Percentiles rank a stretch among this genome's conserved stretches.
Evolutionary conservation across 495 filamentous ascomycete species (phyloP).

Genomic region (Pyrenula massariospora): DNA sequence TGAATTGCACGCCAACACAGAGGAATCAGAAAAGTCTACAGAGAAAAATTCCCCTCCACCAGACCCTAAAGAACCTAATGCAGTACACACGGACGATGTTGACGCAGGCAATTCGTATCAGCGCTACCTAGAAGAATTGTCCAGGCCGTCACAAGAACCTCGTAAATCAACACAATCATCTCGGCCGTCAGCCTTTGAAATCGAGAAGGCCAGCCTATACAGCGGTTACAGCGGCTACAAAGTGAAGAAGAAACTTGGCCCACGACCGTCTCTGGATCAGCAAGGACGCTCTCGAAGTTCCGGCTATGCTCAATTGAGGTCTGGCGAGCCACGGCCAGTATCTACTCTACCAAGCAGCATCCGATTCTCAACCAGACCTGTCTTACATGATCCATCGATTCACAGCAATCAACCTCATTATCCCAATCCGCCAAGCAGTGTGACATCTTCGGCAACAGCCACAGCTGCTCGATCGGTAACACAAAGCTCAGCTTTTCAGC

Average conservation of each 20-base stretch:
- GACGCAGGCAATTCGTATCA: background rate
- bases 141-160: constrained; percentile 13
- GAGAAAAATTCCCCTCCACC: background rate
- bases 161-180: constrained; percentile 53
- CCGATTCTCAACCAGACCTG: constrained; percentile 20
- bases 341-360: constrained; percentile 51
- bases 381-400: constrained; percentile 15
- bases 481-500: constrained; percentile 19
- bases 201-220: constrained; percentile 36
- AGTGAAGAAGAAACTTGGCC: constrained; percentile 72
- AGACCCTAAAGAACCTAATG: background rate
- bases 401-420: constrained; percentile 4
- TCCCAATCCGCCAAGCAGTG: constrained; percentile 16
- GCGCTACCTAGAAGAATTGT: background rate
- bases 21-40: background rate
- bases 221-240: constrained; percentile 42
- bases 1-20: background rate
- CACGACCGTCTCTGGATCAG: constrained; percentile 64
- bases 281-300: constrained; percentile 54
- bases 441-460: constrained; percentile 17
- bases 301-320: constrained; percentile 23
- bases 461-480: background rate
- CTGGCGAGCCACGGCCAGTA: constrained; percentile 51
- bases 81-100: background rate
- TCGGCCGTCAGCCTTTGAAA: constrained; percentile 46